phyloP scores from a whole-genome alignment of 2,329 filamentous ascomycete species.

The Pseudocercospora cruenta region DNA sequence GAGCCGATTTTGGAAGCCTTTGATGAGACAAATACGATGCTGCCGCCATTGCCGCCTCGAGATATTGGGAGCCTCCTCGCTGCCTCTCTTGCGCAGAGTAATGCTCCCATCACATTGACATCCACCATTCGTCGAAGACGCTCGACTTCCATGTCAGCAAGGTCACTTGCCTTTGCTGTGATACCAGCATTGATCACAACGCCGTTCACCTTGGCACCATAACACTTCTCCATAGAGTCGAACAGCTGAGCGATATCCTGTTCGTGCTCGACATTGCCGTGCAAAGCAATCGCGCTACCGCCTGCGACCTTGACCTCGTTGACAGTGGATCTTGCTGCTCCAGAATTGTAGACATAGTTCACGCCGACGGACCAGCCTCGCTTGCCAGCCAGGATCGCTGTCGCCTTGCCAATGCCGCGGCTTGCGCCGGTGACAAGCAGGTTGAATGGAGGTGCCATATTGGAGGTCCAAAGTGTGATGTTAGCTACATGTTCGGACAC shows the following conservation, averaged over 20 bases:
- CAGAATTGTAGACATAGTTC: slow-evolving; percentile 30
- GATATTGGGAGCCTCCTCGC: slow-evolving; percentile 27
- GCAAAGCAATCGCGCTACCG: slow-evolving; percentile 24
- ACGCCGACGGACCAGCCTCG: slow-evolving; percentile 35
- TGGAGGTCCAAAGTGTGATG: background rate
- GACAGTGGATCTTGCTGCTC: slow-evolving; percentile 26
- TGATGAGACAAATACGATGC: slow-evolving; percentile 36
- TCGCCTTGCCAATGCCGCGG: slow-evolving; percentile 34
- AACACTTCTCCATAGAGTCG: slow-evolving; percentile 27
- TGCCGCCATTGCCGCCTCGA: slow-evolving; percentile 18
- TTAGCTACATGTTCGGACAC: too few species aligned
- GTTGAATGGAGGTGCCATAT: slow-evolving; percentile 18
- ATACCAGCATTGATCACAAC: slow-evolving; percentile 37
- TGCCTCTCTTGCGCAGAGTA: slow-evolving; percentile 36
- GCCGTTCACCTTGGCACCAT: slow-evolving; percentile 27
- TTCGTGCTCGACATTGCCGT: slow-evolving; percentile 32
- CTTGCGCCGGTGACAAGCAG: slow-evolving; percentile 32
- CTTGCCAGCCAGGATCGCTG: slow-evolving; percentile 29
- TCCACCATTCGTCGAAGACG: slow-evolving; percentile 31
- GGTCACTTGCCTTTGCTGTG: slow-evolving; percentile 26
- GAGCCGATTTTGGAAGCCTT: slow-evolving; percentile 33
- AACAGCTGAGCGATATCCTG: slow-evolving; percentile 30
- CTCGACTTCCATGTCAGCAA: slow-evolving; percentile 32
- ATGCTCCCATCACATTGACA: slow-evolving; percentile 34
- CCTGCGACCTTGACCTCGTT: slow-evolving; percentile 28